phyloP scores from a whole-genome alignment of 1,284 basidiomycete genomes.

The Apiotrichum veenhuisii region DNA sequence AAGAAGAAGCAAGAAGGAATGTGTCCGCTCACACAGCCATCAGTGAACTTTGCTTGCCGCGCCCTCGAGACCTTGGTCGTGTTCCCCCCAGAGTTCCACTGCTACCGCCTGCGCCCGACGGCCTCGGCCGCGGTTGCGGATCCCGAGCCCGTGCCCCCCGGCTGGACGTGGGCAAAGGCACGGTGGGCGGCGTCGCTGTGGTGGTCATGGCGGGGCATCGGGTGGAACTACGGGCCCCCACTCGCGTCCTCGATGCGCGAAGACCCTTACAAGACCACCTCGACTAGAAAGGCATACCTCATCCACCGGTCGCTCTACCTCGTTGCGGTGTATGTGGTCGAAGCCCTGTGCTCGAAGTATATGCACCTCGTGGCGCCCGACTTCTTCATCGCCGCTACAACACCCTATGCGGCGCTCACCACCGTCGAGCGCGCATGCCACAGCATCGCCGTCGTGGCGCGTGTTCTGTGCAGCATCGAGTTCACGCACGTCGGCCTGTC shows the following conservation, averaged over 20 bases:
- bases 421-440: constrained; percentile 24
- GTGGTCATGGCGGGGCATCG: constrained; percentile 39
- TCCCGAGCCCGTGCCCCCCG: constrained; percentile 34
- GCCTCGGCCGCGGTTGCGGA: constrained; percentile 7
- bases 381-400: constrained; percentile 26
- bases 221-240: constrained; percentile 38
- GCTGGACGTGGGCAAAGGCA: constrained; percentile 36
- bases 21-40: not conserved
- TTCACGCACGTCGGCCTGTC: constrained; percentile 15
- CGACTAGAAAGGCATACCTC: constrained; percentile 23
- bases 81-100: constrained; percentile 36
- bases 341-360: constrained; percentile 26
- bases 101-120: constrained; percentile 23
- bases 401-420: constrained; percentile 21
- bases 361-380: constrained; percentile 25
- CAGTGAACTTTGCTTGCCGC: constrained; percentile 19
- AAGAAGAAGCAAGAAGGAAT: too few relatives aligned
- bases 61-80: constrained; percentile 32
- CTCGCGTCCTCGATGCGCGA: constrained; percentile 22
- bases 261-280: constrained; percentile 28
- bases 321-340: constrained; percentile 10
- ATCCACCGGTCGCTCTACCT: constrained; percentile 13
- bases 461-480: constrained; percentile 28
- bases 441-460: constrained; percentile 24
- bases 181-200: constrained; percentile 34